Percentiles rank a stretch among this genome's conserved stretches.
phyloP scores from a whole-genome alignment of 2,329 filamentous ascomycete genomes.

The Penicillium italicum region DNA sequence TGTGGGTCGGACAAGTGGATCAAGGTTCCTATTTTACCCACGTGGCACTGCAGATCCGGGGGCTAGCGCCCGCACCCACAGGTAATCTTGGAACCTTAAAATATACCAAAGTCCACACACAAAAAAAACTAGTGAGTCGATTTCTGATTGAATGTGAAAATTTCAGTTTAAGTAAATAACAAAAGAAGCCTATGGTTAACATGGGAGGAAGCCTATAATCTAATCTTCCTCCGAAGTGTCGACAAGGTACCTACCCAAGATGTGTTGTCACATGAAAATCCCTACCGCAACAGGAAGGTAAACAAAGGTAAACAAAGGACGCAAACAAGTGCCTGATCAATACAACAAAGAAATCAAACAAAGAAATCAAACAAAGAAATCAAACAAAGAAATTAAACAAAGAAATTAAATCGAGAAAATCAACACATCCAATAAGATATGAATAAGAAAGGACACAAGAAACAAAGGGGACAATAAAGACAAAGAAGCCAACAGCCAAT shows the following conservation, averaged over 20 bases:
- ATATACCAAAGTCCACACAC: background rate
- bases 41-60: slow-evolving; percentile 3
- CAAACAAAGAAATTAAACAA: background rate
- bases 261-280: background rate
- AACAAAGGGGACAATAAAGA: background rate
- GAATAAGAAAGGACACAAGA: no score
- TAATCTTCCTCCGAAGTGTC: background rate
- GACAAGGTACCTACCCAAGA: background rate
- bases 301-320: background rate
- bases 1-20: background rate
- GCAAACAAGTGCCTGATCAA: background rate
- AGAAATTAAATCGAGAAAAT: background rate
- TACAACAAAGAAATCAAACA: background rate
- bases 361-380: background rate
- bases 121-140: background rate
- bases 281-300: background rate
- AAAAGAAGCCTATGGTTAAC: no score
- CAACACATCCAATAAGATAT: background rate
- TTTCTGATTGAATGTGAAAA: no score
- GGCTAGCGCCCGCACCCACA: background rate
- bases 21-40: background rate
- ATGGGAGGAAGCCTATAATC: background rate
- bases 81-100: slow-evolving; percentile 4
- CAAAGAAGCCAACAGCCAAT: background rate
- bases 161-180: no score